Conservation (phyloP, 768 basidiomycete species). For the Pleurotus djamor region DNA sequence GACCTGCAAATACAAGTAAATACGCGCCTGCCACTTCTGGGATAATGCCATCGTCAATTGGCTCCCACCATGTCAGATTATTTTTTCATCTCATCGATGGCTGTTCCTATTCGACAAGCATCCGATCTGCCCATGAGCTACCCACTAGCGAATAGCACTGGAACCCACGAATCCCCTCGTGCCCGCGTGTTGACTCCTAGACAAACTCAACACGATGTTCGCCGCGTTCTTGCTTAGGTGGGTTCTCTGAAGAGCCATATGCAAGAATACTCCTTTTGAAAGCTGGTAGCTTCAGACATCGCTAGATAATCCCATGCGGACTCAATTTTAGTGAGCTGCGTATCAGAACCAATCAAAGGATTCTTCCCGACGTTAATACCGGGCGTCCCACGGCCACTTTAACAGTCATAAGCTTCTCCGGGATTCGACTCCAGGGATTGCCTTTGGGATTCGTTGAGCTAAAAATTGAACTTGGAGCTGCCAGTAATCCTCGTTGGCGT, state of each 20-base stretch:
- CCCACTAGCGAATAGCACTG: not conserved
- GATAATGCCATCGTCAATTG: not conserved
- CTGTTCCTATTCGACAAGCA: not conserved
- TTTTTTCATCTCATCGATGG: not conserved
- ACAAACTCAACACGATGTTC: not conserved
- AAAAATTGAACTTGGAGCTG: not conserved
- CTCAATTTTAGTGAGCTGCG: not conserved
- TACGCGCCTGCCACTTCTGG: not conserved
- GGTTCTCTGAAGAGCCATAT: not conserved
- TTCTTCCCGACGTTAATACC: not conserved
- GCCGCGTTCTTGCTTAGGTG: not conserved
- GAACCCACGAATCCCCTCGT: not conserved
- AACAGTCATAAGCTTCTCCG: not conserved
- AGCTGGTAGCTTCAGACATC: not conserved
- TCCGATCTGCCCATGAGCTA: not conserved
- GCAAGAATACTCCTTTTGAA: not conserved
- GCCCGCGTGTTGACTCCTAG: too few species aligned
- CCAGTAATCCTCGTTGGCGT: not conserved
- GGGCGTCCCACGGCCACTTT: not conserved
- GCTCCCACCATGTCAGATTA: not conserved
- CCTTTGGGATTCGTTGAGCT: not conserved
- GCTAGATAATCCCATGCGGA: not conserved
- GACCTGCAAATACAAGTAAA: not conserved
- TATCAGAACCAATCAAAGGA: not conserved
- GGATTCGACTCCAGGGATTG: not conserved